These are phyloP conservation scores for Ogataea salicorniae DNA, from an alignment of 805 yeast genomes.

Conservation along the genomic window DNA sequence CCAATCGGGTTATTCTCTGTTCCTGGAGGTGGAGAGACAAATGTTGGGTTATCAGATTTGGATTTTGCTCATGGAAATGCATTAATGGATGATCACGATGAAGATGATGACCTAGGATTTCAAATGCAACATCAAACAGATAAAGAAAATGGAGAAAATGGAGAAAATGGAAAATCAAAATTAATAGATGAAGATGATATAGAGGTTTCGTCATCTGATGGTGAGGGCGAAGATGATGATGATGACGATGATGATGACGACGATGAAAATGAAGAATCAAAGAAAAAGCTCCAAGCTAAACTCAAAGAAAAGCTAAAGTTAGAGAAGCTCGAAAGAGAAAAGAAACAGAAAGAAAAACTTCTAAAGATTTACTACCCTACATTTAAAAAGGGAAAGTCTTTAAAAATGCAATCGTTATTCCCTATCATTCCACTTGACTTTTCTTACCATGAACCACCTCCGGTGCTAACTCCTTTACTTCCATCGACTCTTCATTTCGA, in stretches of 20 bases:
- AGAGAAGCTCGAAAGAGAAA: slow-evolving; percentile 25
- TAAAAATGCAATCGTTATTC: slow-evolving; percentile 62
- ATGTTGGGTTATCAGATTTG: slow-evolving; percentile 27
- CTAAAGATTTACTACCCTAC: slow-evolving; percentile 56
- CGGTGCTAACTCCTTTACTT: slow-evolving; percentile 38
- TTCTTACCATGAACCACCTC: slow-evolving; percentile 47
- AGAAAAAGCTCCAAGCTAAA: slow-evolving; percentile 5
- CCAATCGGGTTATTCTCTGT: slow-evolving; percentile 29
- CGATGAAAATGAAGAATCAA: slow-evolving; percentile 3
- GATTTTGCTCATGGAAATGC: slow-evolving; percentile 27
- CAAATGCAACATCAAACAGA: slow-evolving; percentile 2
- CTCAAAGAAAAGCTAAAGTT: slow-evolving; percentile 6
- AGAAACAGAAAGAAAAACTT: slow-evolving; percentile 29
- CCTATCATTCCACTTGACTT: slow-evolving; percentile 53
- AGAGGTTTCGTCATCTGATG: slow-evolving; percentile 22
- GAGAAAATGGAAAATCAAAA: slow-evolving; percentile 1
- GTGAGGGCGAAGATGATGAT: slow-evolving; percentile 21
- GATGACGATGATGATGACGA: slow-evolving; percentile 24
- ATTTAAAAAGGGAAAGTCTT: slow-evolving; percentile 48
- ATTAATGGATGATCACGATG: slow-evolving; percentile 19
- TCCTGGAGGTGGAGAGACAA: slow-evolving; percentile 21
- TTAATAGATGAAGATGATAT: slow-evolving; percentile 19
- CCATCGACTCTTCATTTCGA: slow-evolving; percentile 61
- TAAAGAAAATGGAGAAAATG: slow-evolving; percentile 5
- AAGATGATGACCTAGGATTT: slow-evolving; percentile 10